Evolutionary conservation across 2,329 filamentous ascomycete species (phyloP).

Genomic region (Daldinia sp.): DNA sequence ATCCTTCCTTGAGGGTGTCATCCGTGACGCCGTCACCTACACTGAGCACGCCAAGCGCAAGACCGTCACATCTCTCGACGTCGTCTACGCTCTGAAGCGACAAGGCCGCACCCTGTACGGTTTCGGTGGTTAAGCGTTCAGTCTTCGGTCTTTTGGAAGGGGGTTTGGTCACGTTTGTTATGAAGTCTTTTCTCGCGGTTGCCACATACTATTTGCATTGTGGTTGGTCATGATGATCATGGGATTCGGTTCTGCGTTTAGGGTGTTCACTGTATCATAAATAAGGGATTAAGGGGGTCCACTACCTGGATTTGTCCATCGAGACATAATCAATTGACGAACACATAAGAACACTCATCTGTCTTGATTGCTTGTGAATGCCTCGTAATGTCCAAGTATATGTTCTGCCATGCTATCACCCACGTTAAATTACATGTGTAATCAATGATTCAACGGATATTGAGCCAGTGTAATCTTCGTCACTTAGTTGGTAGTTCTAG

Average conservation of each 20-base stretch:
- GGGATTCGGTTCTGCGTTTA: constrained; percentile 52
- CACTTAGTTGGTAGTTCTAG: too few relatives aligned
- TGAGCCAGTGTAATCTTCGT: too few relatives aligned
- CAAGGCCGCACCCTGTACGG: constrained; percentile 76
- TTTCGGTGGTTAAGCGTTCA: constrained; percentile 70
- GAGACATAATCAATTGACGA: constrained; percentile 51
- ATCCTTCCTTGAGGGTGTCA: constrained; percentile 86
- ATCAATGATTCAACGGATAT: too few relatives aligned
- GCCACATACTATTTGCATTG: constrained; percentile 47
- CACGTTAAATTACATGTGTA: too few relatives aligned
- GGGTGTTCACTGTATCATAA: constrained; percentile 55
- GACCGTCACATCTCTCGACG: constrained; percentile 75
- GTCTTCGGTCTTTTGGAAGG: constrained; percentile 34
- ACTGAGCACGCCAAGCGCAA: constrained; percentile 86
- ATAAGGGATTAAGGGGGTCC: constrained; percentile 46
- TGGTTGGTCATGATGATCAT: constrained; percentile 54
- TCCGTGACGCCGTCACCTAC: constrained; percentile 83
- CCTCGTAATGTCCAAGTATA: background rate
- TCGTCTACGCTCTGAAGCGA: constrained; percentile 73
- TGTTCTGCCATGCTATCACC: background rate
- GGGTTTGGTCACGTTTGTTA: constrained; percentile 53
- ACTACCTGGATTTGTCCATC: constrained; percentile 48
- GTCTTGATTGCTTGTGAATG: constrained; percentile 7
- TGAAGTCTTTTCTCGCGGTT: constrained; percentile 51
- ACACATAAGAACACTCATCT: constrained; percentile 37